These are phyloP conservation scores for Pestalotiopsis sp. DNA, from an alignment of 2,329 filamentous ascomycete genomes.

Conservation along the genomic window DNA sequence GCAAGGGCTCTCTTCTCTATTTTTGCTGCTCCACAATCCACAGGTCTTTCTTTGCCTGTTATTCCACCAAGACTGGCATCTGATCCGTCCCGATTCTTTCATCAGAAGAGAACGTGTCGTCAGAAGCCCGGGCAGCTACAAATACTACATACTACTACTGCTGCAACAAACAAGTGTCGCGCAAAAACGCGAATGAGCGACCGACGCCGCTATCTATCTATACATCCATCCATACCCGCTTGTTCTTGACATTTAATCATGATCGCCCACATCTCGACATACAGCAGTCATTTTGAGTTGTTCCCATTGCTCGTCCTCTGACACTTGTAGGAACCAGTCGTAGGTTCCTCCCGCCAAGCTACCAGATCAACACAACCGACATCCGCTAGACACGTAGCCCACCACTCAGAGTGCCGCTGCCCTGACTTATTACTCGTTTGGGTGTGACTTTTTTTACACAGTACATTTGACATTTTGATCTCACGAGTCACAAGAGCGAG, in stretches of 20 bases:
- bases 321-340: constrained; percentile 36
- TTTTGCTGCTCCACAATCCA: constrained; percentile 1
- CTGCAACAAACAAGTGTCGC: not conserved
- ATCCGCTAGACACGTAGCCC: not conserved
- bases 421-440: not conserved
- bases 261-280: constrained; percentile 29
- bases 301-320: constrained; percentile 31
- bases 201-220: not conserved
- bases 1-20: not conserved
- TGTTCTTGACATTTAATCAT: constrained; percentile 24
- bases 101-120: constrained; percentile 6
- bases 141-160: not conserved
- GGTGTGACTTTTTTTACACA: not conserved
- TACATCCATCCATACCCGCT: not conserved
- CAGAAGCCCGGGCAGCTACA: not conserved
- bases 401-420: not conserved
- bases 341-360: constrained; percentile 30
- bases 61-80: constrained; percentile 3
- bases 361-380: constrained; percentile 2
- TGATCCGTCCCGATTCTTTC: not conserved
- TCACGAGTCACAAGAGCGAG: not conserved
- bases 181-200: not conserved
- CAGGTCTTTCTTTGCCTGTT: not conserved
- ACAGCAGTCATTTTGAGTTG: constrained; percentile 26
- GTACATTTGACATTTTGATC: not conserved